Conservation (phyloP, 129 eudicot species). For the Tanacetum coccineum region DNA sequence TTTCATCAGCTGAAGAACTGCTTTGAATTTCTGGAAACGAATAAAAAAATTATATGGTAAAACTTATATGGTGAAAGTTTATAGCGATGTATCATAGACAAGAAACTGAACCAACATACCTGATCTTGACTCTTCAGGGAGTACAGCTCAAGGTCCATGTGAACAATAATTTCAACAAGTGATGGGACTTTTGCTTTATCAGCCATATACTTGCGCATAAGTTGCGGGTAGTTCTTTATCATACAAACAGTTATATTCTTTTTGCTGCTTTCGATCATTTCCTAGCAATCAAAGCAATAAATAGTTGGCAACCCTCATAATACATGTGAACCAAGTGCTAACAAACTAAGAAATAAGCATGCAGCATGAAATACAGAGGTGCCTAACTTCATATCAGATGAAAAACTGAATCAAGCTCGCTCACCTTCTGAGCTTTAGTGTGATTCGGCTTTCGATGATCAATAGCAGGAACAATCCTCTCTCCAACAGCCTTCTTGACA, state of each 20-base stretch:
- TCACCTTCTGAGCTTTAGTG: constrained; percentile 81
- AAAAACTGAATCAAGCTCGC: background rate
- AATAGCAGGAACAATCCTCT: constrained; percentile 85
- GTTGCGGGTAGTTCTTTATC: constrained; percentile 93
- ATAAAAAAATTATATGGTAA: background rate
- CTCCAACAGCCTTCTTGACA: constrained; percentile 89
- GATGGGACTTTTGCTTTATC: constrained; percentile 86
- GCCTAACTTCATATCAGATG: constrained; percentile 10
- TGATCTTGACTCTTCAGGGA: constrained; percentile 94
- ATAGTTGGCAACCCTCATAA: background rate
- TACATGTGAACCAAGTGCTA: background rate
- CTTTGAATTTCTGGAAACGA: constrained; percentile 57
- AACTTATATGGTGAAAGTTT: background rate
- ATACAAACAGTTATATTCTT: constrained; percentile 64
- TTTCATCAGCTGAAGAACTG: constrained; percentile 64
- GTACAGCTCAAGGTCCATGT: constrained; percentile 90
- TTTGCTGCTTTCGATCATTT: constrained; percentile 56
- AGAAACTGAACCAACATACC: constrained; percentile 35
- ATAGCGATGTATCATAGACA: background rate
- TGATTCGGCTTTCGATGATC: constrained; percentile 63
- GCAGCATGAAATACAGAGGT: constrained; percentile 9
- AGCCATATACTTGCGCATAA: constrained; percentile 86
- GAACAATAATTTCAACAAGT: constrained; percentile 59
- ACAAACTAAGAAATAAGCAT: background rate
- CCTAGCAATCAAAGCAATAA: constrained; percentile 44